Evolutionary conservation across 495 filamentous ascomycete genomes (phyloP), one percentile per base, ranked within the genome.

Genomic region (Terfezia boudieri): DNA sequence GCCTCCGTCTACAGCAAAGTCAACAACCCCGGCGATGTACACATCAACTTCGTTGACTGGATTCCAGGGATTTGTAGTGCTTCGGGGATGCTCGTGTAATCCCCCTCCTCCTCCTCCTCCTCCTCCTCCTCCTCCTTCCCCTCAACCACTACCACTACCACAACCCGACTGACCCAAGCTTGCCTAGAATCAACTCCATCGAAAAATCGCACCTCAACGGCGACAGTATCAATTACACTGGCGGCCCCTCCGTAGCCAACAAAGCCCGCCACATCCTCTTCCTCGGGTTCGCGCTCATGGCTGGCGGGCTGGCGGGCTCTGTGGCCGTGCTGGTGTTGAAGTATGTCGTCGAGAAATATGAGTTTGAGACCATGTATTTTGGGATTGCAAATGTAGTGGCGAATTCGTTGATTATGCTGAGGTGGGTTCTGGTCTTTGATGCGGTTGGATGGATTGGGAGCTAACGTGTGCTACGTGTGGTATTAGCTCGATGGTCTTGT

Each of bases 31-130:
- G 83, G 82, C 17, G 68, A 78, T 66, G 76, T 94, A 53, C 88
- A 99, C 72, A 79, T 99, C 63, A 88, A 76, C 66, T 95, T 96
- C 68, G 76, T 96, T 63, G 92, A 99, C 75, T 99, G 92, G 92
- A 84, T 99, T 59, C 92, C 92, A 20, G 80, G 86, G 55, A 93
- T 99, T 72, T 99, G 93, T 73, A 83, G 78, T 49, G 75, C 79
- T 51, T 76, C 96, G 20, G 92, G 92, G 50, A 96, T 96, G 92
- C 81, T 96, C 8, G 86, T 96, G 57, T 61, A 53, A 32, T 46
- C 54, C 17, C 23, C 53, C 57, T 35, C 57, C 2, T 20, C 52
- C 7, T 17, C 14, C 41, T 1, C 4, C 17, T 36, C 53, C 57
- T 35, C 57, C 2, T 20, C 52, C 7, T 17, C 14, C 41, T 1